These are phyloP conservation scores for Oryza meyeriana DNA, from an alignment of 176 grass and related monocot species.

Conservation along the genomic window DNA sequence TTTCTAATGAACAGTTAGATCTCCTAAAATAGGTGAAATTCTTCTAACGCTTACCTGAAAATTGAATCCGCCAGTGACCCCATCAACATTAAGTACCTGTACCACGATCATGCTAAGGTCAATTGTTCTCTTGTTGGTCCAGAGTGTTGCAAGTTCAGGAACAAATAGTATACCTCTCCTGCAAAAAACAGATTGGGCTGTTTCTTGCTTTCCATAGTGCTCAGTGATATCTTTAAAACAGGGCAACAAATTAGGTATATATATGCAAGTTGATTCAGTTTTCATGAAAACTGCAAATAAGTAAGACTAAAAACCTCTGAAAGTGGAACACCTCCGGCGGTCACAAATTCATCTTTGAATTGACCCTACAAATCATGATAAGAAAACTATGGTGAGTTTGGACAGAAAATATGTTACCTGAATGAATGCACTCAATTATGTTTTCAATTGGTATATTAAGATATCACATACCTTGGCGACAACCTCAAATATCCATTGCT, in stretches of 20 bases:
- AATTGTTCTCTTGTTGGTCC: neutral
- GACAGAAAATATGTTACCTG: constrained; percentile 3
- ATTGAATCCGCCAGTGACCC: constrained; percentile 91
- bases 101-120: constrained; percentile 27
- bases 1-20: neutral
- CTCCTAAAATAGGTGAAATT: neutral
- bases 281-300: constrained; percentile 16
- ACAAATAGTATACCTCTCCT: constrained; percentile 65
- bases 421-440: neutral
- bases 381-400: constrained; percentile 14
- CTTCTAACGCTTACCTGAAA: constrained; percentile 56
- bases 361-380: constrained; percentile 58
- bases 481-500: constrained; percentile 75
- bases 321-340: constrained; percentile 79
- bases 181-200: constrained; percentile 82
- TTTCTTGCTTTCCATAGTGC: constrained; percentile 93
- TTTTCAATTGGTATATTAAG: neutral
- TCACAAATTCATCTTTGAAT: constrained; percentile 99
- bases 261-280: neutral
- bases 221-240: constrained; percentile 63
- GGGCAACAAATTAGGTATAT: constrained; percentile 25
- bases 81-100: constrained; percentile 82
- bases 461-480: constrained; percentile 63
- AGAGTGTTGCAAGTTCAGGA: constrained; percentile 14
- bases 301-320: constrained; percentile 65